Conservation (phyloP, 331 rosid genomes). For the Telfairia occidentalis region DNA sequence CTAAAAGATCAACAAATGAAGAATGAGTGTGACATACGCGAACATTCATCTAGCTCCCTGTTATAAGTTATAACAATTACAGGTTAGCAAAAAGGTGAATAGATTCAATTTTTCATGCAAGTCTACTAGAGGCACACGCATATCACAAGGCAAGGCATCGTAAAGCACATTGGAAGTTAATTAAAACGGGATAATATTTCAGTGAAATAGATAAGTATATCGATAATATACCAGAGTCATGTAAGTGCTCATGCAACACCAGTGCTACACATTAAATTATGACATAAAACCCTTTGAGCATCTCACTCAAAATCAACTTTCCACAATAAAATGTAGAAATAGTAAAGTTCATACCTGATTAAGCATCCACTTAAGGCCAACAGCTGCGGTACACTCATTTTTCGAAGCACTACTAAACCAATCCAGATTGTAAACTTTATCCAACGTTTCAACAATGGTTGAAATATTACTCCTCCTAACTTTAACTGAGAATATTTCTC, state of each 20-base stretch:
- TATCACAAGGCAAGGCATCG: not conserved
- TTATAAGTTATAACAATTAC: not conserved
- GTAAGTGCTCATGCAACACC: not conserved
- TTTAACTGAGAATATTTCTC: conserved; percentile 94
- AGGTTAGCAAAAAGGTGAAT: not conserved
- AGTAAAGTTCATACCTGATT: conserved; percentile 52
- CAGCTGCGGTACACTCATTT: conserved; percentile 95
- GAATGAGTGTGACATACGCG: not conserved
- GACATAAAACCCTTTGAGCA: not conserved
- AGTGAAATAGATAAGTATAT: not conserved
- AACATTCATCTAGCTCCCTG: not conserved
- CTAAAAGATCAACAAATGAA: not conserved
- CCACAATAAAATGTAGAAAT: not conserved
- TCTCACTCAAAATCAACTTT: not conserved
- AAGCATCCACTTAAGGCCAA: conserved; percentile 99
- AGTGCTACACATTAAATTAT: not conserved
- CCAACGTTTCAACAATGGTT: conserved; percentile 75
- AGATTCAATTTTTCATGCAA: not conserved
- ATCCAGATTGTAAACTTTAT: conserved; percentile 68
- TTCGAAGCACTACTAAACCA: conserved; percentile 90
- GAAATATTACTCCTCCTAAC: conserved; percentile 72
- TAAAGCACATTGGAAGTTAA: not conserved
- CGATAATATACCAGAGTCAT: not conserved
- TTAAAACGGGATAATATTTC: not conserved
- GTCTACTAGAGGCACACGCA: not conserved